These are phyloP conservation scores for Noccaea bulbosa DNA, from an alignment of 345 rosid species.

Conservation along the genomic window DNA sequence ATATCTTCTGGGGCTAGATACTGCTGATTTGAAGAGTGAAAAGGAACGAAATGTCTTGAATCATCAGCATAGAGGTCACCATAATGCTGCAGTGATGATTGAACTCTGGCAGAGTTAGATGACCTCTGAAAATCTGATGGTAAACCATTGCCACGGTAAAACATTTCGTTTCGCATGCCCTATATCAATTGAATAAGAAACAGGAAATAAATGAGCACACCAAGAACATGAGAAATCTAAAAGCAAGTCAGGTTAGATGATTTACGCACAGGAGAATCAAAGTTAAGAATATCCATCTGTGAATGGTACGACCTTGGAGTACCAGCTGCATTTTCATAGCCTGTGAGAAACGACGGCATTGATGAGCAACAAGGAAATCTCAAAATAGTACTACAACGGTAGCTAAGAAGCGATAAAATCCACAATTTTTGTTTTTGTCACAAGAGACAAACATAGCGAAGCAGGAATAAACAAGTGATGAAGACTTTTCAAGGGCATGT, in stretches of 20 bases:
- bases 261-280: conserved; percentile 56
- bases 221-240: conserved; percentile 12
- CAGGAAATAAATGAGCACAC: conserved; percentile 14
- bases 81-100: conserved; percentile 38
- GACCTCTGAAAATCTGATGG: conserved; percentile 42
- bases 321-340: conserved; percentile 51
- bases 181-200: conserved; percentile 33
- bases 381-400: neutral
- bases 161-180: conserved; percentile 47
- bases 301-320: conserved; percentile 45
- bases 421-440: conserved; percentile 8
- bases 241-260: conserved; percentile 25
- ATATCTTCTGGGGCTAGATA: conserved; percentile 42
- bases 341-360: conserved; percentile 37
- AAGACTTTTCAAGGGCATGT: conserved; percentile 2
- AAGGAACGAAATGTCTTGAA: conserved; percentile 41
- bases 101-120: conserved; percentile 38
- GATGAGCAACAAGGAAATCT: conserved; percentile 20
- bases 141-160: conserved; percentile 47
- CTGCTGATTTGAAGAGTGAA: conserved; percentile 45
- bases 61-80: conserved; percentile 45
- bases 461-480: conserved; percentile 12
- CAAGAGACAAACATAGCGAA: conserved; percentile 12
- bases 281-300: conserved; percentile 41
- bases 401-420: conserved; percentile 21